phyloP scores from a whole-genome alignment of 139 green algal genomes.

The Raphidocelis subcapitata region DNA sequence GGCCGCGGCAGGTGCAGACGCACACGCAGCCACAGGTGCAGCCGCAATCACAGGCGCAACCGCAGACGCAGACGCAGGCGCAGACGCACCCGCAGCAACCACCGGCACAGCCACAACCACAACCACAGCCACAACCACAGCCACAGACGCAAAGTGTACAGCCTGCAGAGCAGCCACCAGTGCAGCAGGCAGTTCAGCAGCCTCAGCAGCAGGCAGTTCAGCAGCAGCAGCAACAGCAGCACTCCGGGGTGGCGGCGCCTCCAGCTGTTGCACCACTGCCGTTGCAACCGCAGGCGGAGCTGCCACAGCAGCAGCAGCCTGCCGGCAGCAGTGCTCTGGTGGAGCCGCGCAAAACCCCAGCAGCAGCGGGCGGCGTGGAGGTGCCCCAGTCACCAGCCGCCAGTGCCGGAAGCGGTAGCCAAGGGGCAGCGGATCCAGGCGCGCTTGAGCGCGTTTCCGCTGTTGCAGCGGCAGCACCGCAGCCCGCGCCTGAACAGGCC shows the following conservation, averaged over 20 bases:
- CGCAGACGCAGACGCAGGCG: too few relatives aligned
- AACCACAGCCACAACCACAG: too few relatives aligned
- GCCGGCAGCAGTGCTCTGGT: neutral
- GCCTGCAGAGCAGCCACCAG: neutral
- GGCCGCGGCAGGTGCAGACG: too few relatives aligned
- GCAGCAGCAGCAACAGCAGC: neutral
- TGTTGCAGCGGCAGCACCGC: too few relatives aligned
- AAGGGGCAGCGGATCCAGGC: neutral
- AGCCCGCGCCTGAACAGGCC: too few relatives aligned
- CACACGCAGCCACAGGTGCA: too few relatives aligned
- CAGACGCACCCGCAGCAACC: too few relatives aligned
- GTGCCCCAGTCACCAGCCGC: neutral
- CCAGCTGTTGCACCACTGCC: neutral
- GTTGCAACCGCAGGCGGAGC: neutral
- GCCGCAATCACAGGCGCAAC: too few relatives aligned
- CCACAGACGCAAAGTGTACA: constrained; percentile 1
- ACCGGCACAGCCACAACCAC: too few relatives aligned
- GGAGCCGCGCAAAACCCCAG: too few relatives aligned
- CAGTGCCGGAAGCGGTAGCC: neutral
- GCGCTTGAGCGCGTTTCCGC: too few relatives aligned
- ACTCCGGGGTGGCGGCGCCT: neutral
- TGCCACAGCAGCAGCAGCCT: neutral
- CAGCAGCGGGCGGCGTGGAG: too few relatives aligned
- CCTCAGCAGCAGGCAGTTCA: neutral
- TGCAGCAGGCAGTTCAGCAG: constrained; percentile 8